Conservation (phyloP, 768 basidiomycete genomes). For the Candolleomyces eurysporus region DNA sequence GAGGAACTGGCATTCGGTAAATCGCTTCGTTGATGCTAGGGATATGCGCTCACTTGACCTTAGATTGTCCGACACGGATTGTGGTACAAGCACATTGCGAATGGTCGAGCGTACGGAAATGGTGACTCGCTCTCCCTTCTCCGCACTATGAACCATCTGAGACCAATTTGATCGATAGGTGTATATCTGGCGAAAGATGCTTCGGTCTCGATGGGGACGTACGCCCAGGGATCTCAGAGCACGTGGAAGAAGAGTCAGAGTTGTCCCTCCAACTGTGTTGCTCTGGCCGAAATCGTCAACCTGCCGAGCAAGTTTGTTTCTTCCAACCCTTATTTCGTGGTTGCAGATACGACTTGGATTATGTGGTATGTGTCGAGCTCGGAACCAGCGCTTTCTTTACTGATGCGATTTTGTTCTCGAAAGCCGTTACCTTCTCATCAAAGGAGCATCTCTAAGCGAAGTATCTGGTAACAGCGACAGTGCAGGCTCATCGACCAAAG, state of each 20-base stretch:
- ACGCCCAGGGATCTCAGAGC: slow-evolving; percentile 31
- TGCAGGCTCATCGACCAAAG: slow-evolving; percentile 3
- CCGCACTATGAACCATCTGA: no score
- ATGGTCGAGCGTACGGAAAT: slow-evolving; percentile 66
- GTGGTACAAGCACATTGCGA: slow-evolving; percentile 52
- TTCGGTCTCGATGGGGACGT: slow-evolving; percentile 41
- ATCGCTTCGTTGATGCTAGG: slow-evolving; percentile 11
- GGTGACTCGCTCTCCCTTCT: slow-evolving; percentile 33
- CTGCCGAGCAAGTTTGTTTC: slow-evolving; percentile 54
- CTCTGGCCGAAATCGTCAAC: slow-evolving; percentile 68
- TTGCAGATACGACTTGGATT: slow-evolving; percentile 67
- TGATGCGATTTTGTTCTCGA: not conserved
- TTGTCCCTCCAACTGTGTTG: slow-evolving; percentile 47
- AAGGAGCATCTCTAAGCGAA: slow-evolving; percentile 19
- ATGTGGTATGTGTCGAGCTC: slow-evolving; percentile 46
- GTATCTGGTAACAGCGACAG: not conserved
- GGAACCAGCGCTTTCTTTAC: not conserved
- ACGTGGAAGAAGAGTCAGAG: slow-evolving; percentile 54
- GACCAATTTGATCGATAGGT: slow-evolving; percentile 32
- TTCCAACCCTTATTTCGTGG: slow-evolving; percentile 51
- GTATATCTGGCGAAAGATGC: slow-evolving; percentile 70
- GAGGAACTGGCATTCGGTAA: slow-evolving; percentile 70
- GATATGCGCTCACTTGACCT: not conserved
- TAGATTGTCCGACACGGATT: slow-evolving; percentile 74
- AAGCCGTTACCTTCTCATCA: slow-evolving; percentile 65